Evolutionary conservation across 2,329 filamentous ascomycete genomes (phyloP), one percentile per base, ranked within the genome.

Genomic region (Bisporella sp.): DNA sequence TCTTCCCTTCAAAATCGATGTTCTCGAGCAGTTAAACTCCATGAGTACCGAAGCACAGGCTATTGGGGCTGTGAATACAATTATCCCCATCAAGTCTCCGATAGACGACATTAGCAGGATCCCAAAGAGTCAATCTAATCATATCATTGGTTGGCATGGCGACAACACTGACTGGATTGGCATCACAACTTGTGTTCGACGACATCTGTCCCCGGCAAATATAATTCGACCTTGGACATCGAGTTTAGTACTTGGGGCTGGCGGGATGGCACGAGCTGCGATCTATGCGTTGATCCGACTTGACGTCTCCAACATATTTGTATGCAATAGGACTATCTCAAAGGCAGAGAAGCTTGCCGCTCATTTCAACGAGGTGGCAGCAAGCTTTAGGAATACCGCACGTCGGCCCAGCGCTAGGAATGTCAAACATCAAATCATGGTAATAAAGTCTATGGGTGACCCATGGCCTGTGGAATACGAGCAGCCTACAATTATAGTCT

Each of bases 161-260:
- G 84, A 89, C 50, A 90, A 90, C 52, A 89, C 85, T 0, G 86
- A 89, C 62, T 89, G 85, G 85, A 84, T 89, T 35, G 86, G 85
- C 8, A 85, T 89, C 37, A 73, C 82, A 42, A 83, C 83, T 3
- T 89, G 84, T 60, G 78, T 89, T 42, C 76, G 81, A 4, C 75
- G 84, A 39, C 83, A 84, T 1, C 70, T 89, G 1, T 88, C 85
- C 1, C 85, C 85, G 0, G 84, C 83, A 1, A 84, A 84, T 54
- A 78, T 77, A 2, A 74, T 83, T 1, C 71, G 77, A 2, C 69
- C 75, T 0, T 44, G 46, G 42, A 57, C 53, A n/a, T 44, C 87
- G 4, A 80, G 74, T 1, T 69, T 84, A 12, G 72, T 84, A 29
- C 73, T 84, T 37, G 81, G 81, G n/a, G 80, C 81, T 1, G 81